A percentile compares a stretch with the other conserved stretches of the same genome.
Conservation (phyloP, 2,329 filamentous ascomycete genomes). For the Botrytis tulipae region DNA sequence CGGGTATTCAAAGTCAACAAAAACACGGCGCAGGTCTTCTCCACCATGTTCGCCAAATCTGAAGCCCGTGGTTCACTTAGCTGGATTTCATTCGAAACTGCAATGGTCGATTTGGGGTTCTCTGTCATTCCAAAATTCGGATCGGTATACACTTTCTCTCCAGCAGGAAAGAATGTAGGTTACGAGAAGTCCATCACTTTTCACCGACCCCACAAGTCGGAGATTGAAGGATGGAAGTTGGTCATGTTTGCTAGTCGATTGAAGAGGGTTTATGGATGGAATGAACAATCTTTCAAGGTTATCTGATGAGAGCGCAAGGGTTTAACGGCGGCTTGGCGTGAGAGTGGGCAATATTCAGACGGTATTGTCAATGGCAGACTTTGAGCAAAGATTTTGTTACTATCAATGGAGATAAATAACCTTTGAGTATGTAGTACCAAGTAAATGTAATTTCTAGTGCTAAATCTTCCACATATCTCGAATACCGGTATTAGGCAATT, state of each 20-base stretch:
- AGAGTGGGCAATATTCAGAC: neutral
- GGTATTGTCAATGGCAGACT: neutral
- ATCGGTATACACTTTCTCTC: constrained; percentile 41
- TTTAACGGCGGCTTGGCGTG: too few relatives aligned
- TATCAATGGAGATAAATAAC: neutral
- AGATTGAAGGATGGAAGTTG: constrained; percentile 9
- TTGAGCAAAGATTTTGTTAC: neutral
- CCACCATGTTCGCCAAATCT: constrained; percentile 33
- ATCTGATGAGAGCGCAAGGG: neutral
- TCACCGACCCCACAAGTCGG: constrained; percentile 15
- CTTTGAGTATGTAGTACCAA: neutral
- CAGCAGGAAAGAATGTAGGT: neutral
- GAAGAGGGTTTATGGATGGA: constrained; percentile 18
- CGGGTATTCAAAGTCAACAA: constrained; percentile 41
- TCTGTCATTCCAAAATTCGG: constrained; percentile 44
- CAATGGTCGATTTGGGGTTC: constrained; percentile 46
- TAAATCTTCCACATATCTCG: neutral
- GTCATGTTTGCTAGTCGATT: constrained; percentile 18
- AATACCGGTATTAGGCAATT: neutral
- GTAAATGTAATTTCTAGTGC: neutral
- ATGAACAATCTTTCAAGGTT: neutral
- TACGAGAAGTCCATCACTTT: constrained; percentile 15
- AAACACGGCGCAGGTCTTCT: constrained; percentile 43
- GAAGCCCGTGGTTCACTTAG: constrained; percentile 21
- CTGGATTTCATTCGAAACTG: constrained; percentile 41